Base-by-base conservation (phyloP, 192 early-diverging fungal species). In the Entophlyctis helioformis region DNA sequence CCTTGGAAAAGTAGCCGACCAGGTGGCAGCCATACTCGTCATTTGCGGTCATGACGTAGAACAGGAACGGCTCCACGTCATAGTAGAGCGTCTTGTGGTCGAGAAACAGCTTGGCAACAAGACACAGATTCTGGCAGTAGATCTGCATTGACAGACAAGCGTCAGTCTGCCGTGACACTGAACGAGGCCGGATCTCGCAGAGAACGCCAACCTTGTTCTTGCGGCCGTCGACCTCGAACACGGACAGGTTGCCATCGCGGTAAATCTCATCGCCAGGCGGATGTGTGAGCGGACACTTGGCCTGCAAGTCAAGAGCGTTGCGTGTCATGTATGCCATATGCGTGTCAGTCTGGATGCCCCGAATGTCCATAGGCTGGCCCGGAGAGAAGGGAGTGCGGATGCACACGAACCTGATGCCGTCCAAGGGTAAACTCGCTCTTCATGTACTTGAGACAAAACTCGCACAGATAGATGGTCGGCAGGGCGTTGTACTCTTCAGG, bases 51-150 rank as follows among this genome's bases (percentile, higher is more conserved):
- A 98, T 61, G 0, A 96, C 71, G 56, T 93, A 98, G 53, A 98
- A 98, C n/a, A 89, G 54, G 50, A 96, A 98, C 3, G 83, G 73
- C 39, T 89, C 85, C 12, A 96, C 85, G 47, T 98, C 95, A 56
- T 91, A 98, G 46, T 86, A 96, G 10, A 96, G 68, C 0, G 91
- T 92, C 58, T 98, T 98, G 71, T 93, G 86, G 57, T 98, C 95
- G 36, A 98, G 60, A 61, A 96, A 98, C 57, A 91, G 68, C 57
- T 96, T 98, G 29, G 88, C 84, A 43, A 98, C 53, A 15, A 98
- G 64, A 35, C 87, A 93, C 19, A 98, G 59, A 58, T 93, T 96
- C 50, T 98, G 95, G 54, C 89, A 91, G 56, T 91, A 98, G 5
- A 94, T 74, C 80, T 86, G 60, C 34, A 46, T 2, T 44, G 31